Base-by-base conservation (phyloP, 208 protist genomes). In the Trichomonas vaginalis region DNA sequence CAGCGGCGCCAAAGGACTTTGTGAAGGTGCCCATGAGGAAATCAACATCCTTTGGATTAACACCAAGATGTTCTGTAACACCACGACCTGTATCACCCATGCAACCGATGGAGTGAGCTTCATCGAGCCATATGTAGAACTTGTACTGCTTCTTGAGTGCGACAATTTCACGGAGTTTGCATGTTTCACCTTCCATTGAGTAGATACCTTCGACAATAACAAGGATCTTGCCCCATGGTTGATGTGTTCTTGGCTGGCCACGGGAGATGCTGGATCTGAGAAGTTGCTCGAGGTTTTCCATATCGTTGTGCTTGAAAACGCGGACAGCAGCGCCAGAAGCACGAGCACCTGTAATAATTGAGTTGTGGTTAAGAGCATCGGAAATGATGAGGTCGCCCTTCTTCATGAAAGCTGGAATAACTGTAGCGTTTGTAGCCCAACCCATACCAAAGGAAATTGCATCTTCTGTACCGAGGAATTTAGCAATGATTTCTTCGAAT, bases 1-100 rank as follows among this genome's bases (percentile, higher is more conserved):
- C 97, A 27, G 96, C 96, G 15, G 96, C 96, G 70, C 97, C 97
- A 70, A 97, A 97, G 45, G 96, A 97, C 95, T 97, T 97, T 48
- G 97, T 97, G 96, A 97, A 97, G 0, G 97, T 97, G 35, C 97
- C 97, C 97, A 97, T 97, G 79, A 97, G 95, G 61, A 97, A 88
- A 95, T 97, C 96, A 6, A 97, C 96, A 37, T 97, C 96, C n/a
- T 49, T 95, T 61, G 96, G 86, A n/a, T 96, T 62, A 23, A 97
- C 96, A 42, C 95, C 95, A 49, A n/a, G 95, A 40, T 97, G 87
- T 79, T 97, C 97, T 12, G 95, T 90, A 35, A 96, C 95, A 14
- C 96, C 96, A 37, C 96, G 40, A 8, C 96, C 96, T 79, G 96
- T 96, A 37, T 35, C 42, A 32, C 96, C 97, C 40, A 97, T 83